Evolutionary conservation across 2,329 filamentous ascomycete species (phyloP), one percentile per base, ranked within the genome.

Genomic region (Arachnomyces sp.): DNA sequence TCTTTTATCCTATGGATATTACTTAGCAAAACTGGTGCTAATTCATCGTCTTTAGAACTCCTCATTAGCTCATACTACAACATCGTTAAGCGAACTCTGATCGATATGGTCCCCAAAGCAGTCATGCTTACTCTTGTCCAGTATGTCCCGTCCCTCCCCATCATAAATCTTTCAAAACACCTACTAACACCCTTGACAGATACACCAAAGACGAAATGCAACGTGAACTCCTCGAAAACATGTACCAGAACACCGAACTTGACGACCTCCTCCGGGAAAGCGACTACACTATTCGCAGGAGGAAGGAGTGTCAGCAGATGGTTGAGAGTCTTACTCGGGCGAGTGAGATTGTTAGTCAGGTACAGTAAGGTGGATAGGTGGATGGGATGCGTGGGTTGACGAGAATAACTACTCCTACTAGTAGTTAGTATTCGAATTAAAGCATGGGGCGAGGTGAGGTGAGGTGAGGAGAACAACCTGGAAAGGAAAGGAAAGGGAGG

Each of bases 291-390:
- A 76, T 94, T 56, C 80, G 90, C 56, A 77, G 92, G 64, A 78
- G 92, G 63, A 98, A 98, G 74, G 92, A 98, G 67, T 98, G 92
- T 67, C 88, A 93, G 68, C 88, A 95, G 67, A 98, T 98, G 92
- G 92, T 98, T 38, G 92, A 98, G 67, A 93, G 85, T 40, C 72
- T 98, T 57, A 70, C 75, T 52, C 83, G 84, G 65, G 92, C 92
- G 42, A 92, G 81, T 65, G 92, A 98, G 72, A 96, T 98, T 68
- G 92, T 98, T 61, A 89, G 86, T 66, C 77, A 81, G 54, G 78
- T 82, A 45, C 75, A 78, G 63, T 78, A 62, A 35, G 52, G 7
- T 5, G n/a, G 15, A 25, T 6, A 8, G 6, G 14, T 14, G 31
- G 12, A 32, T 16, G 12, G 4, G n/a, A 14, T 5, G 31, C 11